Base-by-base conservation (phyloP, 345 rosid genomes). In the Noccaea bulbosa region DNA sequence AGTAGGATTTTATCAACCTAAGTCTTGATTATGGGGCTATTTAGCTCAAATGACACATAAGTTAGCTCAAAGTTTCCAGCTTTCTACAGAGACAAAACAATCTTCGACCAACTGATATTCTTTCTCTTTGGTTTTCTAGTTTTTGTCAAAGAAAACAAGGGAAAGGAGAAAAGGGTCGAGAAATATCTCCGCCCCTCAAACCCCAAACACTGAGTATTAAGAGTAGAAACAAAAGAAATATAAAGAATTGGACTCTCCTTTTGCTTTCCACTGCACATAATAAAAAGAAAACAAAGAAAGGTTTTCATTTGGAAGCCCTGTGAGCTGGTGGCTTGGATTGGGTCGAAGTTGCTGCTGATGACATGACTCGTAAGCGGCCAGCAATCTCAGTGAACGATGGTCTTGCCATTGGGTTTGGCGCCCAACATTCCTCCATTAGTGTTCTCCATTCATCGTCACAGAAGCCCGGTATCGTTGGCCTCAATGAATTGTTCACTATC, bases 401-500 rank as follows among this genome's bases (percentile, higher is more conserved):
- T 79, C 96, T 79, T 32, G 69, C 82, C 50, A 71, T 71, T 49
- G 96, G 93, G 70, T 86, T 83, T 16, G 96, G 96, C 3, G 96
- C 85, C 93, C 96, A 89, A 52, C 93, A 89, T 70, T 84, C 81
- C 67, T 89, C 93, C 93, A 89, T 89, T 62, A 89, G 51, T 37
- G 64, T 75, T 77, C 80, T 82, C 93, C 93, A 89, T 61, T 89
- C 96, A 16, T 83, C 53, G 45, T 89, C 96, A 40, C 96, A 89
- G 50, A 39, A 65, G 70, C 71, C 76, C n/a, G 91, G 96, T 62
- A 89, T 82, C 20, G 87, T 72, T 17, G 96, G 96, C 72, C 96
- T 89, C 77, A 89, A 69, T 0, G 91, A 83, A 79, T 89, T 89
- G 57, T 78, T 87, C 70, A 89, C 96, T 60, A 87, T 89, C 22